Evolutionary conservation across 805 yeast species (phyloP), one percentile per base, ranked within the genome.

Genomic region (Tetrapisispora taiwanensis): DNA sequence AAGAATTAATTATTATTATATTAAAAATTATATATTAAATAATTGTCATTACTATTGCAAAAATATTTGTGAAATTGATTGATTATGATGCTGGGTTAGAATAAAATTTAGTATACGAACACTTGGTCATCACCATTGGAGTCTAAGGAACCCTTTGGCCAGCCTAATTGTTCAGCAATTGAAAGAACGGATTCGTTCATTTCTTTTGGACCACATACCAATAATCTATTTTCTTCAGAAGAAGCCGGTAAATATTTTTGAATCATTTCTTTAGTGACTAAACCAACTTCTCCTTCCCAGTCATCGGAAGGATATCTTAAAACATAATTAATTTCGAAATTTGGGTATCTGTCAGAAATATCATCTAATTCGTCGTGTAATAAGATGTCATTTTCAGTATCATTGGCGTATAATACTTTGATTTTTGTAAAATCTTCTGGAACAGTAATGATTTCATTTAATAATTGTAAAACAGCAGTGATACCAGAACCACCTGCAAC

Each of bases 401-500:
- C 84, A 54, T 84, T 84, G 28, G 87, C 88, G 58, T 71, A 84
- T 42, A 84, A 69, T 51, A 84, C 64, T 2, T 76, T 70, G 44
- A 84, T 70, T 42, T 72, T 71, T 31, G 90, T 81, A 28, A 59
- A 31, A 60, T 83, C 89, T 46, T 72, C 78, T 3, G 86, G 79
- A 24, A 80, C 77, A 15, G 88, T 82, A 48, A 82, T 75, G 41
- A 83, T 71, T 47, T 75, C 75, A 48, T 84, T 79, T 42, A 84
- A 69, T 14, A 89, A 82, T 65, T 88, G 95, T 56, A 84, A 72
- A 66, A 86, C 79, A 32, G 97, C 96, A 8, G 96, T 86, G 50
- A 89, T 81, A 42, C 97, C 95, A 0, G 90, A 78, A 17, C 95
- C 95, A 52, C 92, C 95, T 7, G 89, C 90, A 52, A 84, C 70